A percentile compares a stretch with the other conserved stretches of the same genome.
Evolutionary conservation across 306 rosid genomes (phyloP).

Genomic region (Citrullus amarus): DNA sequence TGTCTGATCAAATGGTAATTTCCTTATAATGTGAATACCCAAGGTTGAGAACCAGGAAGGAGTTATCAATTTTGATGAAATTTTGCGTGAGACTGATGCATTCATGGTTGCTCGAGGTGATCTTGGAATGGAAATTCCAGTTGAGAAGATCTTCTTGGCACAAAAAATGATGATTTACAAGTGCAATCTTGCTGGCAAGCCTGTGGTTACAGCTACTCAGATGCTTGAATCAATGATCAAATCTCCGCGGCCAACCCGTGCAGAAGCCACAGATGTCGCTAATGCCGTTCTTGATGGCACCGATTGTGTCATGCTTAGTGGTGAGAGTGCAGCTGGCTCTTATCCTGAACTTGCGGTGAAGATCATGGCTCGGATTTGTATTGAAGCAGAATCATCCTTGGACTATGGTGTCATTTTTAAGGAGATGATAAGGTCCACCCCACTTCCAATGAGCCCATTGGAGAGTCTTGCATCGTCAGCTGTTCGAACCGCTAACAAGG

Average conservation of each 20-base stretch:
- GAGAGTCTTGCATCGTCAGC: conserved; percentile 98
- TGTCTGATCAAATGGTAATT: conserved; percentile 9
- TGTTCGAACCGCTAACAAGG: conserved; percentile 85
- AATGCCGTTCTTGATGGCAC: conserved; percentile 95
- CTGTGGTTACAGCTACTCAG: conserved; percentile 96
- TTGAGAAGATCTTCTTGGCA: conserved; percentile 87
- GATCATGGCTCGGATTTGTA: conserved; percentile 84
- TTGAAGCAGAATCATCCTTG: conserved; percentile 90
- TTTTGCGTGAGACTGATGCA: conserved; percentile 90
- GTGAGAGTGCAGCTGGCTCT: conserved; percentile 95
- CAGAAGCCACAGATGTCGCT: conserved; percentile 95
- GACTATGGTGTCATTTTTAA: conserved; percentile 82
- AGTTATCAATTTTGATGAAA: conserved; percentile 87
- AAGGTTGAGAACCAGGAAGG: conserved; percentile 99
- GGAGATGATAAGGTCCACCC: conserved; percentile 92
- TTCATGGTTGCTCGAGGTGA: conserved; percentile 99
- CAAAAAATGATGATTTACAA: conserved; percentile 98
- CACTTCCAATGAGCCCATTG: conserved; percentile 94
- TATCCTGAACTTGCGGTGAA: conserved; percentile 89
- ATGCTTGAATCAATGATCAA: conserved; percentile 98
- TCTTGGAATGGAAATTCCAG: conserved; percentile 98
- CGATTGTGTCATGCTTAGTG: conserved; percentile 96
- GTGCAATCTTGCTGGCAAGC: conserved; percentile 91
- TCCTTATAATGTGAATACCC: conserved; percentile 12
- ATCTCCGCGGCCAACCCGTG: conserved; percentile 92